Percentiles rank a stretch among this genome's conserved stretches.
phyloP scores from a whole-genome alignment of 345 rosid species.

The Hibiscus mutabilis region DNA sequence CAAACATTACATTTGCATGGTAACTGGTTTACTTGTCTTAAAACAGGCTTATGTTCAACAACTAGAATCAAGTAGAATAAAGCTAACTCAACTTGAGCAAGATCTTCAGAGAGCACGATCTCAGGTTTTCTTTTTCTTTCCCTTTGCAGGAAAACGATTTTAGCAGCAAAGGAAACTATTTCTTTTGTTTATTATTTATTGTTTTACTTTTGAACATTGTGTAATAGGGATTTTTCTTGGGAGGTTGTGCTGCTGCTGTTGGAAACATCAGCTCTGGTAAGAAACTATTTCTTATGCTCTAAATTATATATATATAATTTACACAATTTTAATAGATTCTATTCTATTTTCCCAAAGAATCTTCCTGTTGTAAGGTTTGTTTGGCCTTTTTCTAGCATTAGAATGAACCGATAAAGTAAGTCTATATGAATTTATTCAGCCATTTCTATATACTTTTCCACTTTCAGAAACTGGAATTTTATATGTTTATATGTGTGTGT shows the following conservation, averaged over 20 bases:
- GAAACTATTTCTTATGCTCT: too few species aligned
- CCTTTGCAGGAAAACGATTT: not conserved
- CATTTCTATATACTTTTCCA: too few species aligned
- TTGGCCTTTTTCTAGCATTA: constrained; percentile 20
- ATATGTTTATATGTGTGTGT: not conserved
- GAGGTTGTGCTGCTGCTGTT: constrained; percentile 65
- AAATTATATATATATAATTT: not conserved
- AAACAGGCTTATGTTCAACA: constrained; percentile 95
- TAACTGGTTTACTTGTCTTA: not conserved
- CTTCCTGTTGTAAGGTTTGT: not conserved
- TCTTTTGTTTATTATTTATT: not conserved
- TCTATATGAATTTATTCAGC: too few species aligned
- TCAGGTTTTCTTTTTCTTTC: constrained; percentile 43
- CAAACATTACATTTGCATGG: too few species aligned
- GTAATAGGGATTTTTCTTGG: constrained; percentile 73
- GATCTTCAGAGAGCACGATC: constrained; percentile 94
- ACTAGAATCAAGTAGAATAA: constrained; percentile 86
- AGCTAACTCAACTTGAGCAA: constrained; percentile 85
- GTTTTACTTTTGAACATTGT: not conserved
- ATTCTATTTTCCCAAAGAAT: not conserved
- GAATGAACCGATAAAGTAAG: not conserved
- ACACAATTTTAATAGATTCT: not conserved
- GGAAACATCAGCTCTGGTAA: constrained; percentile 80
- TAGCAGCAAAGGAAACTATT: not conserved
- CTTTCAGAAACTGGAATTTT: not conserved